Conservation (phyloP, 2,329 filamentous ascomycete genomes). For the Mollisiaceae sp. region DNA sequence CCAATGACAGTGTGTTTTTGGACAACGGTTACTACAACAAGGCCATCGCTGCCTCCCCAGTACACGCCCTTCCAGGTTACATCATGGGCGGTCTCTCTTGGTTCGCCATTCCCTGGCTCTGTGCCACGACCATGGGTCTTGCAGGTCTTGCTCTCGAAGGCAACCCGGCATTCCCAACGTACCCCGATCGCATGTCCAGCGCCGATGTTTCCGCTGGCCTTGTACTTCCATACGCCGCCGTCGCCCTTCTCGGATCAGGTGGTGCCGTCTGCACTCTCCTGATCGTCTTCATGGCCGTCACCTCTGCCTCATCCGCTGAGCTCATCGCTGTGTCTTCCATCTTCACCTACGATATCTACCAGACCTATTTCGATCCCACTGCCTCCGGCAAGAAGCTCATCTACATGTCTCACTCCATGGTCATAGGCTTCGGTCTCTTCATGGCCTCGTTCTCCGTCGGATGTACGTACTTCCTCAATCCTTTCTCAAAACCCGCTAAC, state of each 20-base stretch:
- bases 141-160: constrained; percentile 80
- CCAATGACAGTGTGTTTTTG: constrained; percentile 68
- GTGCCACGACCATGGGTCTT: constrained; percentile 86
- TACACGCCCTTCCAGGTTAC: constrained; percentile 86
- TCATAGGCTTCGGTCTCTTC: constrained; percentile 74
- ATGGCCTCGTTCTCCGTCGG: constrained; percentile 82
- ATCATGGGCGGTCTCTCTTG: constrained; percentile 80
- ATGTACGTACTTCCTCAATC: constrained; percentile 36
- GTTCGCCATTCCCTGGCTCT: constrained; percentile 93
- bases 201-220: constrained; percentile 82
- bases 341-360: constrained; percentile 87
- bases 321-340: constrained; percentile 88
- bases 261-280: constrained; percentile 80
- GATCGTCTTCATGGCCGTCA: constrained; percentile 90
- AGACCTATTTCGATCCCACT: constrained; percentile 80
- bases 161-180: constrained; percentile 74
- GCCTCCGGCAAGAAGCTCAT: constrained; percentile 80
- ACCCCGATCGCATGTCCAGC: constrained; percentile 71
- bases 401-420: constrained; percentile 76
- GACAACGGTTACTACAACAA: constrained; percentile 95
- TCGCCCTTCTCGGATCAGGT: constrained; percentile 80
- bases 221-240: constrained; percentile 83
- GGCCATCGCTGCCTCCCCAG: constrained; percentile 84
- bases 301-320: constrained; percentile 80
- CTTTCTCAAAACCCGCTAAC: neutral